Conservation (phyloP, 768 basidiomycete species). For the Tylopilus sp. region DNA sequence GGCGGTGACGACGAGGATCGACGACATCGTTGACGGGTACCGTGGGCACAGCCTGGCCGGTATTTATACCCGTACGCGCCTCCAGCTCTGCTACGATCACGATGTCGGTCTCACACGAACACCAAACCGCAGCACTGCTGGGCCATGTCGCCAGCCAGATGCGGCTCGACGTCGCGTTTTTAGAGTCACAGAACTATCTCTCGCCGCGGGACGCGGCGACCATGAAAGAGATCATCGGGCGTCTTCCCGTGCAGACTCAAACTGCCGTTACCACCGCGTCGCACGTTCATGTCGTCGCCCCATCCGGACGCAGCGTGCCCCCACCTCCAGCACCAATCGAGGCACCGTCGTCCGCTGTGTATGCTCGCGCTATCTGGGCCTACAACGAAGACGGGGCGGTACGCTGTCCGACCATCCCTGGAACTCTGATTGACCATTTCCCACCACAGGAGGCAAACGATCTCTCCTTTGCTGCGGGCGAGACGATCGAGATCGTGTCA, state of each 20-base stretch:
- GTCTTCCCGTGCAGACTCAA: constrained; percentile 35
- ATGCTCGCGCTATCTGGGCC: constrained; percentile 60
- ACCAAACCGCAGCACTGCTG: constrained; percentile 44
- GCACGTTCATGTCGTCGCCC: constrained; percentile 8
- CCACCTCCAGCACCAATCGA: constrained; percentile 9
- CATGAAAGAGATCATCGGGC: constrained; percentile 44
- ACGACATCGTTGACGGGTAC: no score
- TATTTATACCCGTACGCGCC: constrained; percentile 11
- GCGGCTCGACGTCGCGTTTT: constrained; percentile 54
- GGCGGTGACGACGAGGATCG: constrained; percentile 34
- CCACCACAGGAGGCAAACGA: constrained; percentile 67
- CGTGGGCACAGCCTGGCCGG: constrained; percentile 10
- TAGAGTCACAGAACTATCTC: constrained; percentile 53
- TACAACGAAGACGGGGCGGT: constrained; percentile 63
- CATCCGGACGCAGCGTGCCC: constrained; percentile 18
- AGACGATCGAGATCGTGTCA: constrained; percentile 72
- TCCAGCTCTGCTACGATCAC: not conserved
- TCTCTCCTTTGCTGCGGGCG: constrained; percentile 71
- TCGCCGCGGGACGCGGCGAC: constrained; percentile 43
- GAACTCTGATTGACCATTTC: constrained; percentile 3
- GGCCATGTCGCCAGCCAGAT: constrained; percentile 58
- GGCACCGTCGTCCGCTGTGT: constrained; percentile 9
- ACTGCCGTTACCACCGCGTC: constrained; percentile 10
- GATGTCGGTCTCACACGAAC: constrained; percentile 27
- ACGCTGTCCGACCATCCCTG: constrained; percentile 11